Evolutionary conservation across 345 rosid genomes (phyloP).

Genomic region (Nephelium lappaceum): DNA sequence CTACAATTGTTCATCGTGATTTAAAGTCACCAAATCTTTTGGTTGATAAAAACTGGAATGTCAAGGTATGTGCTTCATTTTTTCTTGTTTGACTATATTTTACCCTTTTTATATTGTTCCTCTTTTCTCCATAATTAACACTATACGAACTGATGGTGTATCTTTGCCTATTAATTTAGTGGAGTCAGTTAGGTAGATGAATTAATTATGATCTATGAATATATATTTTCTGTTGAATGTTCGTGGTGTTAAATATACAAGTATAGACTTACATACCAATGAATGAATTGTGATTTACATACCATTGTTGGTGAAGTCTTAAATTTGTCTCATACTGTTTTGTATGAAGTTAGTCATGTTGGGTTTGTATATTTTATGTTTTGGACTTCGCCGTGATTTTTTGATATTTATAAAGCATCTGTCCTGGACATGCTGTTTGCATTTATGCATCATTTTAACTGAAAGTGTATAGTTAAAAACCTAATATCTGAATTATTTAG

Average conservation of each 20-base stretch:
- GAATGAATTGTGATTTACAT: background rate
- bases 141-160: background rate
- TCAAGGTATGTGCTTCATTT: constrained; percentile 57
- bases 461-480: background rate
- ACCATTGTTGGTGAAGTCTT: background rate
- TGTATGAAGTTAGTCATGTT: background rate
- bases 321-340: background rate
- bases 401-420: no score
- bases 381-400: no score
- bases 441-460: background rate
- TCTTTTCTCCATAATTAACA: background rate
- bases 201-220: background rate
- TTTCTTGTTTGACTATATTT: constrained; percentile 7
- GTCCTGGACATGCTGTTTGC: background rate
- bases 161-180: background rate
- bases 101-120: background rate
- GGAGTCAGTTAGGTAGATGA: background rate
- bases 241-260: background rate
- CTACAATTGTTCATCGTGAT: constrained; percentile 99
- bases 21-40: constrained; percentile 97
- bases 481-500: background rate
- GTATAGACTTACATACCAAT: background rate
- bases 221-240: background rate
- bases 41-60: constrained; percentile 99
- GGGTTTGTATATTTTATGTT: background rate